Base-by-base conservation (phyloP, 768 basidiomycete species). In the Trametes cinnabarina region DNA sequence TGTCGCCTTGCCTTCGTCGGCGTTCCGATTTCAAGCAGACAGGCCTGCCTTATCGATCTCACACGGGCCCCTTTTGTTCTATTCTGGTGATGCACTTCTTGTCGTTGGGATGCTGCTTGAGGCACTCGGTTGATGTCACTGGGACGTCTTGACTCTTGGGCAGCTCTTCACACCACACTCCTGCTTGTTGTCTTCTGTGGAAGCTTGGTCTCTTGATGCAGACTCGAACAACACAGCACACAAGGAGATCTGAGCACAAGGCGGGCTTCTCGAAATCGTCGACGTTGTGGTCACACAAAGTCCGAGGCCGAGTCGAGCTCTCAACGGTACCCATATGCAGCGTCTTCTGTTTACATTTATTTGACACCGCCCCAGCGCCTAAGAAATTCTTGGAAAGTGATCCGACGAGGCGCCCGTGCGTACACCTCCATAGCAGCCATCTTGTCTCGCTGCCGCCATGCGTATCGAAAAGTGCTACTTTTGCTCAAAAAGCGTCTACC, bases 391-490 rank as follows among this genome's bases (percentile, higher is more conserved):
- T 47, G 43, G 35, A 15, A 28, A 26, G 48, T 23, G 17, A 7
- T 22, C 22, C 3, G 10, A 10, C 11, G 30, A 51, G 32, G 54
- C 48, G 56, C 56, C 41, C 48, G 23, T 43, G 14, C 12, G 30
- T 32, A 32, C 30, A 20, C 49, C 35, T 40, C 47, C 50, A 39
- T 52, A 54, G 52, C 43, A 47, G 28, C 32, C 37, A 28, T 40
- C 51, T 49, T 30, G 51, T 19, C 48, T 47, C 57, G 37, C 55
- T 51, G 34, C 51, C 55, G 60, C 69, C 66, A 95, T 97, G 94
- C 84, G 94, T 68, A 89, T 98, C 63, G 96, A 97, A 78, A 95
- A 95, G 79, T 98, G 96, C 72, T 98, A 96, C 72, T 98, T 99
- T 73, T 99, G 96, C 77, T 97, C 94, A 30, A 92, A 90, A 57